phyloP scores from a whole-genome alignment of 108 stramenopile species.

The Parietichytrium sp. region DNA sequence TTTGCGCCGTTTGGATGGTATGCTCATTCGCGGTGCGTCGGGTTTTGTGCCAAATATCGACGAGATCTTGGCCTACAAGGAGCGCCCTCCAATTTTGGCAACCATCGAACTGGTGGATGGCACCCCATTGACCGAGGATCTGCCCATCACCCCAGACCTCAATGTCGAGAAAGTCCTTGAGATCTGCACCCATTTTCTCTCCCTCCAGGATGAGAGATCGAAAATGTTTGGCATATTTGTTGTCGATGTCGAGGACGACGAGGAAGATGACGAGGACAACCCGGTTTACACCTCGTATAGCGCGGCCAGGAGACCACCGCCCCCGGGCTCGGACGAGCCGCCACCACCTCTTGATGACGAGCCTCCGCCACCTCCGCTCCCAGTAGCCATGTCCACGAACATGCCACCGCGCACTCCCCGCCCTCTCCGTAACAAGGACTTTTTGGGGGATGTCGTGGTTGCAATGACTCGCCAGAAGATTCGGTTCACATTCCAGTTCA shows the following conservation, averaged over 20 bases:
- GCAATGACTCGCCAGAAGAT: constrained; percentile 63
- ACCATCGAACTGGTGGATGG: constrained; percentile 69
- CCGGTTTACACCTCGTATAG: constrained; percentile 27
- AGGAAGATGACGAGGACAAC: constrained; percentile 41
- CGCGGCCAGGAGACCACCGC: neutral
- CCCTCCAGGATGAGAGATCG: constrained; percentile 52
- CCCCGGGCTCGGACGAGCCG: neutral
- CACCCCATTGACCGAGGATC: constrained; percentile 61
- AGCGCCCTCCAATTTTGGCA: constrained; percentile 66
- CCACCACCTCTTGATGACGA: constrained; percentile 39
- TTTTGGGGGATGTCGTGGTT: constrained; percentile 67
- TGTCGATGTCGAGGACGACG: constrained; percentile 59
- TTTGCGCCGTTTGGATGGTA: constrained; percentile 66
- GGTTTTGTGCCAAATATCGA: constrained; percentile 67
- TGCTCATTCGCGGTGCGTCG: constrained; percentile 57
- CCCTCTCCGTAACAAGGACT: constrained; percentile 66
- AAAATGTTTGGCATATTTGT: constrained; percentile 66
- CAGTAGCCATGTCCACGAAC: neutral
- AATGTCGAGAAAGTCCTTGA: constrained; percentile 67
- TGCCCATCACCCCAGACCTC: constrained; percentile 68
- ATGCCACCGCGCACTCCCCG: constrained; percentile 57
- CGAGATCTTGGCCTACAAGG: constrained; percentile 71
- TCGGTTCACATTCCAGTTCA: constrained; percentile 69
- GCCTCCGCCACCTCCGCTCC: constrained; percentile 20
- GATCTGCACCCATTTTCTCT: constrained; percentile 65